These are phyloP conservation scores for Phytopythium sindhum DNA, from an alignment of 352 stramenopile genomes.

Conservation along the genomic window DNA sequence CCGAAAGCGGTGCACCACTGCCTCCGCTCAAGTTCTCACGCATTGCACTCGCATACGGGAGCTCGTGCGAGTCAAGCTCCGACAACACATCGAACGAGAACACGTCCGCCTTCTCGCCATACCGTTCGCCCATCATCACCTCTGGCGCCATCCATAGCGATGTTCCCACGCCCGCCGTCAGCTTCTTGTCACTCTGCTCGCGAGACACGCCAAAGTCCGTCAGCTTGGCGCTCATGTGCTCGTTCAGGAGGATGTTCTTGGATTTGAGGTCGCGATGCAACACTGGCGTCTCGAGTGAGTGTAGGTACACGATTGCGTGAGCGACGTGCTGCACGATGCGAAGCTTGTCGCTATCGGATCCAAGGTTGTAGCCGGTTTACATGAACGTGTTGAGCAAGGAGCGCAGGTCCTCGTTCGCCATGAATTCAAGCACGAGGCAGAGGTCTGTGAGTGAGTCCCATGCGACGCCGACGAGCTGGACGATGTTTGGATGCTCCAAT, in stretches of 20 bases:
- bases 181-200: conserved; percentile 24
- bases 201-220: conserved; percentile 47
- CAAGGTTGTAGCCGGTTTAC: conserved; percentile 20
- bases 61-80: conserved; percentile 39
- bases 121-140: conserved; percentile 41
- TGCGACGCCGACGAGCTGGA: conserved; percentile 41
- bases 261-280: conserved; percentile 58
- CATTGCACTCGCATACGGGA: conserved; percentile 22
- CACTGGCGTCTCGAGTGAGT: conserved; percentile 33
- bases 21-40: conserved; percentile 8
- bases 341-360: conserved; percentile 36
- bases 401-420: conserved; percentile 41
- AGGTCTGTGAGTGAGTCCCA: conserved; percentile 49
- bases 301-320: conserved; percentile 36
- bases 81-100: conserved; percentile 51
- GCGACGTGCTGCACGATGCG: conserved; percentile 27
- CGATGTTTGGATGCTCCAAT: conserved; percentile 37
- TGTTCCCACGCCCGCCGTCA: conserved; percentile 34
- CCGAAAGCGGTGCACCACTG: conserved; percentile 19
- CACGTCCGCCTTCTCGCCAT: conserved; percentile 38
- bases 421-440: conserved; percentile 36
- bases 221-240: conserved; percentile 28
- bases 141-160: conserved; percentile 45
- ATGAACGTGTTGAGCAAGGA: conserved; percentile 27
- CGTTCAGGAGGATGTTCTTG: conserved; percentile 45